Evolutionary conservation across 2,329 filamentous ascomycete species (phyloP), one percentile per base, ranked within the genome.

Genomic region (Fusarium tjaetaba): DNA sequence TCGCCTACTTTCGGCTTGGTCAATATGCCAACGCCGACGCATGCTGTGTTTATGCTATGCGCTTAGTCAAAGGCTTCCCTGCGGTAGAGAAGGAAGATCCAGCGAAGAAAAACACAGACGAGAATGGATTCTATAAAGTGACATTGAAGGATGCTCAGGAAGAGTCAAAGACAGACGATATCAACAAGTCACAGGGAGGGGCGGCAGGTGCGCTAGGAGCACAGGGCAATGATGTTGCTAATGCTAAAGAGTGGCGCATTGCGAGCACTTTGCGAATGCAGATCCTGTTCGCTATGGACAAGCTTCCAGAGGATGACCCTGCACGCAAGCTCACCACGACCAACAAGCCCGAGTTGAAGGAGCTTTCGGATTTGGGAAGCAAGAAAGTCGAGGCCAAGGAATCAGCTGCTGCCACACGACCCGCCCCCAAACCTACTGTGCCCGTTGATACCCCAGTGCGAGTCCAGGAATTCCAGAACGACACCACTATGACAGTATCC

Each of bases 21-120:
- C 87, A 89, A 60, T 94, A 91, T 76, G 94, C 92, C 7, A 92
- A 98, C 82, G 92, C 95, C 2, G 88, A 91, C 66, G 88, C 90
- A 74, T 89, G 95, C 72, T 90, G 95, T 26, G 85, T 86, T 24
- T 91, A 90, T 86, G 83, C 86, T 38, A 84, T 86, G 80, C 76
- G 81, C 9, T 52, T 86, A 11, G 81, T 79, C 34, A 79, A 83
- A 68, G 80, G 80, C 0, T 68, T 73, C 7, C 72, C 78, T 1
- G 80, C 80, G 2, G 41, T 80, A 3, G 81, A 82, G 45, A 80
- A 79, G 61, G 65, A 78, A 36, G 81, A 84, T 11, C 78, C 81
- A 0, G 78, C 69, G 4, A 66, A 69, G 48, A 38, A 69, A n/a
- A 61, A 61, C 10, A 82, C 86, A 7, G 85, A 88, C 75, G 80